phyloP scores from a whole-genome alignment of 345 rosid species.

The Gossypium anomalum region DNA sequence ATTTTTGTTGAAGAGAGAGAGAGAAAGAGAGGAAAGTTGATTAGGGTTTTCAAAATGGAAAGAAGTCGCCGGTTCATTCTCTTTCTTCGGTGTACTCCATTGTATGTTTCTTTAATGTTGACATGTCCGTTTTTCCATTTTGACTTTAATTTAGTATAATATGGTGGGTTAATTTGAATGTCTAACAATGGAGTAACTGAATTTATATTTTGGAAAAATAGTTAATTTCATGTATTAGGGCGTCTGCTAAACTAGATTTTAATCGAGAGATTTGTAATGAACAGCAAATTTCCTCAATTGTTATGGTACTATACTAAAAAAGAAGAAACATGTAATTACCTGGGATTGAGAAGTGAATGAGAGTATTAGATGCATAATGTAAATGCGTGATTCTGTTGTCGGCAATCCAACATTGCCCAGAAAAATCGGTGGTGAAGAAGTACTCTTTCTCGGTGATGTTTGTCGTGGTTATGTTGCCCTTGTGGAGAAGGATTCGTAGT shows the following conservation, averaged over 20 bases:
- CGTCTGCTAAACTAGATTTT: neutral
- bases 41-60: slow-evolving; percentile 4
- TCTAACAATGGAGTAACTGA: neutral
- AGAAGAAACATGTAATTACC: neutral
- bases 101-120: neutral
- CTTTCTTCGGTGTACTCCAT: neutral
- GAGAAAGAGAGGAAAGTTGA: neutral
- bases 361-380: neutral
- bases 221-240: neutral
- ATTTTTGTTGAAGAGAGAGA: neutral
- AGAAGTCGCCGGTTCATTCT: neutral
- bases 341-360: neutral
- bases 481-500: slow-evolving; percentile 1
- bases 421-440: slow-evolving; percentile 8
- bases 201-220: neutral
- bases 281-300: no score
- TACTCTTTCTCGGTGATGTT: neutral
- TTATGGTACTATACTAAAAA: neutral
- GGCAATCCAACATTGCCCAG: neutral
- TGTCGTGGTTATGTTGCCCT: neutral
- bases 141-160: neutral
- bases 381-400: slow-evolving; percentile 5
- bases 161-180: neutral
- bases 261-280: no score
- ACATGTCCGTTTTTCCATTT: neutral